Conservation (phyloP, 371 early-diverging fungal species). For the Mucor mucedo region DNA sequence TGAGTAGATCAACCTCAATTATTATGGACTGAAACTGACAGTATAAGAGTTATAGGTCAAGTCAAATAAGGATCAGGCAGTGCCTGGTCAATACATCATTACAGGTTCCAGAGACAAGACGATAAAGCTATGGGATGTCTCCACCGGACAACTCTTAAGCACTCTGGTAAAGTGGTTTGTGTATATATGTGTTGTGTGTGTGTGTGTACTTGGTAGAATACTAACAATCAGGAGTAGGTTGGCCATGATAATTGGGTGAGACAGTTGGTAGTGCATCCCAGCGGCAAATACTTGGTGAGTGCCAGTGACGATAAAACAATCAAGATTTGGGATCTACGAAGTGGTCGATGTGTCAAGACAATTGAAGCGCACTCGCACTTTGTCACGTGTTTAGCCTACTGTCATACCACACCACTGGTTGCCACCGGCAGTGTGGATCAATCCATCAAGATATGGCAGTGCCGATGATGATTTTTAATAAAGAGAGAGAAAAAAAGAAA, state of each 20-base stretch:
- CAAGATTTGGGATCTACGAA: slow-evolving; percentile 86
- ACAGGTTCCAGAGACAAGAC: slow-evolving; percentile 92
- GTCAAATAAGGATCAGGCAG: slow-evolving; percentile 15
- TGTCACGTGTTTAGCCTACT: slow-evolving; percentile 80
- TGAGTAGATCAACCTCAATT: not conserved
- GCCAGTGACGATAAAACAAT: slow-evolving; percentile 89
- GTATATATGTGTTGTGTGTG: not conserved
- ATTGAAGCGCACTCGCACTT: slow-evolving; percentile 89
- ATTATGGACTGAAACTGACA: not conserved
- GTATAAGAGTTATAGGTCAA: slow-evolving; percentile 5
- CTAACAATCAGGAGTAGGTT: slow-evolving; percentile 29
- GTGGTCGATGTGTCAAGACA: slow-evolving; percentile 82
- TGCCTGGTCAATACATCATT: slow-evolving; percentile 74
- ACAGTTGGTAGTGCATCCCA: slow-evolving; percentile 80
- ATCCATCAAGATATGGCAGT: slow-evolving; percentile 74
- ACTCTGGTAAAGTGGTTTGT: slow-evolving; percentile 58
- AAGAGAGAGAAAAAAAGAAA: not conserved
- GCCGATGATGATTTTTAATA: slow-evolving; percentile 38
- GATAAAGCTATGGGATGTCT: slow-evolving; percentile 86
- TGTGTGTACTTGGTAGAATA: not conserved
- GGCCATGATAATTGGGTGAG: slow-evolving; percentile 98
- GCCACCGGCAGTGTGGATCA: slow-evolving; percentile 90
- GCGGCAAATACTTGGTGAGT: slow-evolving; percentile 78
- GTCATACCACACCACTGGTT: slow-evolving; percentile 65
- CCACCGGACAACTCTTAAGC: slow-evolving; percentile 70